Percentiles rank a stretch among this genome's conserved stretches.
Conservation (phyloP, 2,329 filamentous ascomycete genomes). For the Diaporthe citrichinensis region DNA sequence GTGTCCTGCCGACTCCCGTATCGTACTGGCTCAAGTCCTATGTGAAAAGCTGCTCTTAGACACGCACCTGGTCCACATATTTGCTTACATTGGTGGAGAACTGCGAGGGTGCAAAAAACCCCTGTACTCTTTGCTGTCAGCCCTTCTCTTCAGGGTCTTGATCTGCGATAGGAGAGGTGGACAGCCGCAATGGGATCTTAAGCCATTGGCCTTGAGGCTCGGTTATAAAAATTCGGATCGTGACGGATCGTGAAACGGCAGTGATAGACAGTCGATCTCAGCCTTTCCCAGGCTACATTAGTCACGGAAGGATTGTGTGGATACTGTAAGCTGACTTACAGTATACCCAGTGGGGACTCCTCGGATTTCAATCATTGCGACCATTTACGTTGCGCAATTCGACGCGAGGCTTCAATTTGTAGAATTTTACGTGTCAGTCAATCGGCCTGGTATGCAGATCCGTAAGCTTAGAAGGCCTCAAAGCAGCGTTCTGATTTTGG, state of each 20-base stretch:
- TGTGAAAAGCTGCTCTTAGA: not conserved
- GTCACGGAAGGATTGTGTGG: not conserved
- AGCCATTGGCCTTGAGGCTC: not conserved
- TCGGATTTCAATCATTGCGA: not conserved
- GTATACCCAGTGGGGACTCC: not conserved
- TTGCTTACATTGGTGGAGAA: not conserved
- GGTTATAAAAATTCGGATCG: not conserved
- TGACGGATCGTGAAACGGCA: not conserved
- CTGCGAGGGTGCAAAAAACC: not conserved
- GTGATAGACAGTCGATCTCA: constrained; percentile 1
- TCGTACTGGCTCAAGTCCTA: not conserved
- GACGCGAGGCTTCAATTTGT: not conserved
- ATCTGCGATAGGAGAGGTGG: not conserved
- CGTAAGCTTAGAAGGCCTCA: not conserved
- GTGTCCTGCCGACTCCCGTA: not conserved
- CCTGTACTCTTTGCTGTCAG: not conserved
- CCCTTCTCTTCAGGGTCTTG: not conserved
- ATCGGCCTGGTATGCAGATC: not conserved
- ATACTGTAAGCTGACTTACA: constrained; percentile 1
- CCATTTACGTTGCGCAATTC: not conserved
- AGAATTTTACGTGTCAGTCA: not conserved
- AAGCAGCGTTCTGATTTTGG: not conserved
- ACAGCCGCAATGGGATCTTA: not conserved
- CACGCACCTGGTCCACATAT: not conserved
- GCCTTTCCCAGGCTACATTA: not conserved